Evolutionary conservation across 306 rosid species (phyloP).

Genomic region (Fagus crenata): DNA sequence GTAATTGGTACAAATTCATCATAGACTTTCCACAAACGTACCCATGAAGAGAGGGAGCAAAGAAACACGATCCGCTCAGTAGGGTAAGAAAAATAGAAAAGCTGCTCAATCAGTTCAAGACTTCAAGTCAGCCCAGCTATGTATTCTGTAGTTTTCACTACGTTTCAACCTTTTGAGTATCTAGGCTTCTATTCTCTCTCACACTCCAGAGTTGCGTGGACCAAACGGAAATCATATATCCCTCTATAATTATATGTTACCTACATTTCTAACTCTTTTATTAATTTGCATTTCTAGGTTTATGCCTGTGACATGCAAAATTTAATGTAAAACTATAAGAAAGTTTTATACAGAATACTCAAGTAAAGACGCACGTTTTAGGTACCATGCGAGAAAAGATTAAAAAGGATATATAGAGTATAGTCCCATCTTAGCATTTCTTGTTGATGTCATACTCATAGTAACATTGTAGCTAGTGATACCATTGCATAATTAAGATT

Average conservation of each 20-base stretch:
- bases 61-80: slow-evolving; percentile 53
- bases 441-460: no score
- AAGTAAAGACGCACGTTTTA: no score
- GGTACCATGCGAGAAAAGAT: no score
- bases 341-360: no score
- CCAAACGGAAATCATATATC: not conserved
- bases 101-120: slow-evolving; percentile 17
- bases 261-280: not conserved
- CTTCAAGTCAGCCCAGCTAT: not conserved
- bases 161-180: not conserved
- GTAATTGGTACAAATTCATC: not conserved
- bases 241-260: not conserved
- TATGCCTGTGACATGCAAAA: no score
- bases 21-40: slow-evolving; percentile 19
- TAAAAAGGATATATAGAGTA: no score
- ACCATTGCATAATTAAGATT: not conserved
- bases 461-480: not conserved
- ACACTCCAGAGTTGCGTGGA: not conserved
- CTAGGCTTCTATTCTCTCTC: not conserved
- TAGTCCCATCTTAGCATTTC: no score
- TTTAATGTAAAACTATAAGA: no score
- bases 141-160: not conserved
- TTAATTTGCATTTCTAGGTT: not conserved
- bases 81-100: slow-evolving; percentile 36
- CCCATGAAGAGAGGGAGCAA: slow-evolving; percentile 28